Conservation (phyloP, 2,329 filamentous ascomycete genomes). For the Hymenoscyphus linearis region DNA sequence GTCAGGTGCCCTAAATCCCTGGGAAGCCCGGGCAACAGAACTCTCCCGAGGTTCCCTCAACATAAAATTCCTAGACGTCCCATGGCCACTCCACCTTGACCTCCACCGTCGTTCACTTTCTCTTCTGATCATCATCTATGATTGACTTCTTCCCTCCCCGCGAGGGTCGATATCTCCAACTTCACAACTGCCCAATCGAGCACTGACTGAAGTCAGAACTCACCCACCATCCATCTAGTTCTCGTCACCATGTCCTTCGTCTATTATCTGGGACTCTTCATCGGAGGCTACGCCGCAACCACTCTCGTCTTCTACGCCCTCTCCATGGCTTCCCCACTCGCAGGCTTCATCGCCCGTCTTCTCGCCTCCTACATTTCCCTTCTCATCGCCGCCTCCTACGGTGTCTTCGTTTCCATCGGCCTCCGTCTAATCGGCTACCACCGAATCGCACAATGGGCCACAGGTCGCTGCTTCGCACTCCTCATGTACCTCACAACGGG, state of each 20-base stretch:
- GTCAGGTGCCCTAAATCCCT: neutral
- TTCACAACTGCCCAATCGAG: neutral
- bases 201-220: neutral
- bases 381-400: conserved; percentile 61
- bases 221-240: neutral
- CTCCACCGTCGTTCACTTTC: neutral
- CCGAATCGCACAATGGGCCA: conserved; percentile 79
- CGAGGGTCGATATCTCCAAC: conserved; percentile 22
- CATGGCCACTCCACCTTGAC: neutral
- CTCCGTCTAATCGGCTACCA: conserved; percentile 68
- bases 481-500: conserved; percentile 71
- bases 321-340: conserved; percentile 52
- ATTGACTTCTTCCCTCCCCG: conserved; percentile 24
- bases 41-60: neutral
- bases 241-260: conserved; percentile 27
- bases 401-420: conserved; percentile 66
- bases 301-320: conserved; percentile 53
- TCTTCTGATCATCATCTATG: conserved; percentile 18
- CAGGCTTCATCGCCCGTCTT: conserved; percentile 64
- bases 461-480: conserved; percentile 73
- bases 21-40: too few relatives aligned
- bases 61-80: neutral
- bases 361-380: conserved; percentile 62
- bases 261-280: conserved; percentile 39
- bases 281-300: conserved; percentile 47